Evolutionary conservation across 306 rosid species (phyloP).

Genomic region (Dalbergia cochinchinensis): DNA sequence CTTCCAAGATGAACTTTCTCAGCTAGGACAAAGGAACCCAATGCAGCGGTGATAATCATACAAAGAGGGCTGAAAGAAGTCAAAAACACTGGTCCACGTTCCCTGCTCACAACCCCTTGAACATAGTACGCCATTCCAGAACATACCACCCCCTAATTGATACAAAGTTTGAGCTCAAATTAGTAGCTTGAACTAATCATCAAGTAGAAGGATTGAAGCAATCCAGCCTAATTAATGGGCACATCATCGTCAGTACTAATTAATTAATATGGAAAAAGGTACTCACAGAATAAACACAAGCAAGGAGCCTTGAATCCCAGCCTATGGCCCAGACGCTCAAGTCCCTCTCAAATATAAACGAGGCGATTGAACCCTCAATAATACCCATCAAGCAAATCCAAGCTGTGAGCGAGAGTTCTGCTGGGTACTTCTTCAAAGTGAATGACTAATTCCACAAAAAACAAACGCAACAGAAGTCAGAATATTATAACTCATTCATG

Average conservation of each 20-base stretch:
- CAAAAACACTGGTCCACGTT: conserved; percentile 93
- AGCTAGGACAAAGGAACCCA: conserved; percentile 79
- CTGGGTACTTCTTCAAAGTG: conserved; percentile 92
- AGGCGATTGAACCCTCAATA: conserved; percentile 77
- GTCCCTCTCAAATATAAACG: conserved; percentile 75
- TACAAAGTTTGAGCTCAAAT: neutral
- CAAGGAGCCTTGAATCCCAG: conserved; percentile 97
- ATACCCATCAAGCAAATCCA: conserved; percentile 82
- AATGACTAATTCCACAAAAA: conserved; percentile 62
- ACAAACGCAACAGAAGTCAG: conserved; percentile 1
- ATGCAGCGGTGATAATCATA: conserved; percentile 92
- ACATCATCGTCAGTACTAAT: no score
- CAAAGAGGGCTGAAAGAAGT: conserved; percentile 93
- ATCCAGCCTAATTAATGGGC: neutral
- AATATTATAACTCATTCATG: neutral
- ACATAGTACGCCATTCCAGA: conserved; percentile 94
- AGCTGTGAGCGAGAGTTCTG: conserved; percentile 91
- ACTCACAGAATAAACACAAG: conserved; percentile 92
- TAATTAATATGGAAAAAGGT: neutral
- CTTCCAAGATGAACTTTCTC: conserved; percentile 90
- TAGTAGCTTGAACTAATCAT: neutral
- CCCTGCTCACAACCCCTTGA: conserved; percentile 84
- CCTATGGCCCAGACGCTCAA: conserved; percentile 83
- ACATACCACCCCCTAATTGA: conserved; percentile 81
- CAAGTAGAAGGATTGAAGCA: neutral